Conservation (phyloP, 306 rosid species). For the Castanopsis chinensis region DNA sequence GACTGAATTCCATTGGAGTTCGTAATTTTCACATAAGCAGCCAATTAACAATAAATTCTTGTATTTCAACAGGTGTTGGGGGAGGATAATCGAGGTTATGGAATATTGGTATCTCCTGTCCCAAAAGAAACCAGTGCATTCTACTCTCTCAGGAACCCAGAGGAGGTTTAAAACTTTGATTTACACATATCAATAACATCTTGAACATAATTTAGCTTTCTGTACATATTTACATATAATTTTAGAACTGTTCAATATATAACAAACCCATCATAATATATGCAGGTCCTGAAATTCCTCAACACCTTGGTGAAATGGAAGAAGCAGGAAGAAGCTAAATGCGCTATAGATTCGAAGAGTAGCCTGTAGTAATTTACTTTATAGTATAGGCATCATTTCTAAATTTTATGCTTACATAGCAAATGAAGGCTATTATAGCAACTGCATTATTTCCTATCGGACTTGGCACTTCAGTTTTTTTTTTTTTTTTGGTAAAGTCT, state of each 20-base stretch:
- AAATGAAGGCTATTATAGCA: not conserved
- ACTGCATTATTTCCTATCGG: not conserved
- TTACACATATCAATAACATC: not conserved
- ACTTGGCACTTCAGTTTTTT: not conserved
- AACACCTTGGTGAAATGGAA: constrained; percentile 67
- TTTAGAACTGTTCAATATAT: not conserved
- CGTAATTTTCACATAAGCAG: not conserved
- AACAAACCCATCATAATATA: not conserved
- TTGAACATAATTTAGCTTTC: not conserved
- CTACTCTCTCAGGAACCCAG: constrained; percentile 73
- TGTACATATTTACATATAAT: not conserved
- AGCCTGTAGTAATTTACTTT: not conserved
- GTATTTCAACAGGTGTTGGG: constrained; percentile 50
- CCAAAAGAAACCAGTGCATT: constrained; percentile 80
- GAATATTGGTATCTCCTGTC: constrained; percentile 70
- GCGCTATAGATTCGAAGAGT: not conserved
- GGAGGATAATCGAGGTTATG: constrained; percentile 63
- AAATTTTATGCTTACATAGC: not conserved
- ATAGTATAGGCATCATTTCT: constrained; percentile 4
- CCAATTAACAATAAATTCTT: not conserved
- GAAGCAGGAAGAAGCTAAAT: constrained; percentile 28
- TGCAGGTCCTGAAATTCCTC: constrained; percentile 88
- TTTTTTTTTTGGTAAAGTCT: not conserved
- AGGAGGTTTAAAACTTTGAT: constrained; percentile 44
- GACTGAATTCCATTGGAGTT: not conserved